Conservation (phyloP, 306 rosid species). For the Parietaria judaica region DNA sequence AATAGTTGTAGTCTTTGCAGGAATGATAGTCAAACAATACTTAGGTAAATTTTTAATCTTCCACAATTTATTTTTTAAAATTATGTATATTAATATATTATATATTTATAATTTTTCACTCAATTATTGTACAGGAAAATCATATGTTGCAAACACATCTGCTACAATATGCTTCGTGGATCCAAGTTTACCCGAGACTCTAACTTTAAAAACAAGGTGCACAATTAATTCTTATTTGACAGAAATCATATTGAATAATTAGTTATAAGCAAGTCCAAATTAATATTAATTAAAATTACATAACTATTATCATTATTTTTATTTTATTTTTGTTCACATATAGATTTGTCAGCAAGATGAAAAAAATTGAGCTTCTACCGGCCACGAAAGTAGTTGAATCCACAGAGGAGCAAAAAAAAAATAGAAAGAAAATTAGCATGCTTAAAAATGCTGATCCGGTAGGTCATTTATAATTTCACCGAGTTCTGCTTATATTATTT, state of each 20-base stretch:
- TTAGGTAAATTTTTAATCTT: background rate
- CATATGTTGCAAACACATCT: background rate
- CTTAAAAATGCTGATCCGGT: background rate
- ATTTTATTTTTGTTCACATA: background rate
- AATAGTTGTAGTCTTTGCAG: background rate
- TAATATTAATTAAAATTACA: background rate
- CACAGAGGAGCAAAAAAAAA: background rate
- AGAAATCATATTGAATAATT: background rate
- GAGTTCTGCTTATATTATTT: too few species aligned
- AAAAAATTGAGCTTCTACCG: background rate
- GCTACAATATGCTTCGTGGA: background rate
- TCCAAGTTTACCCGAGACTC: background rate
- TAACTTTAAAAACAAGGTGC: background rate
- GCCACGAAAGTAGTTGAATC: background rate
- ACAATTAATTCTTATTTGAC: background rate
- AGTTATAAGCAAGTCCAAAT: background rate
- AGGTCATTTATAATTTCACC: background rate
- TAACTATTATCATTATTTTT: background rate
- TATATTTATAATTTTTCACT: background rate
- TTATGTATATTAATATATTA: background rate
- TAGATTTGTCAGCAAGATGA: background rate
- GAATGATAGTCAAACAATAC: background rate
- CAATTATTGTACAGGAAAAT: background rate
- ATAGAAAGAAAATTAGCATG: background rate
- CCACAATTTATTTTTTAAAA: background rate